These are phyloP conservation scores for Talaromyces islandicus DNA, from an alignment of 2,329 filamentous ascomycete species.

Conservation along the genomic window DNA sequence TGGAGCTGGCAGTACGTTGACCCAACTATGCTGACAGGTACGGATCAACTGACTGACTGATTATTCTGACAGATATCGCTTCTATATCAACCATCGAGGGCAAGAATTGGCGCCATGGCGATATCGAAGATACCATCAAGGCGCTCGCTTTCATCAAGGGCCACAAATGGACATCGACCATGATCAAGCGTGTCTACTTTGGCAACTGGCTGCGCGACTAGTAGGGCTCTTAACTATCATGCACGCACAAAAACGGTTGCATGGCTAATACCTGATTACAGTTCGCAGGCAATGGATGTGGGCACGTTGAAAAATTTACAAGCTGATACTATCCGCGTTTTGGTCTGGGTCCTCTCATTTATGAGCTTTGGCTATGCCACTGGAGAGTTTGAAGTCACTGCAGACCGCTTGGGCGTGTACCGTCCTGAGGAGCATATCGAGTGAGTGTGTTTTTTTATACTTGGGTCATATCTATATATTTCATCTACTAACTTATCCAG, in stretches of 20 bases:
- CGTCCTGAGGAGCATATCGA: constrained; percentile 61
- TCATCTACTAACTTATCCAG: constrained; percentile 17
- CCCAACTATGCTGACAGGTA: not conserved
- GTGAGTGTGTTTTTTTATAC: constrained; percentile 23
- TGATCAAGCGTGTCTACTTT: constrained; percentile 74
- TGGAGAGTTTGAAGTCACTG: constrained; percentile 76
- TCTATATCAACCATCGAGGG: constrained; percentile 47
- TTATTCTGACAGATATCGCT: constrained; percentile 35
- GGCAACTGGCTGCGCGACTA: constrained; percentile 86
- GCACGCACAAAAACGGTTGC: not conserved
- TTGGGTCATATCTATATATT: constrained; percentile 31
- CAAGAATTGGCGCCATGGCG: constrained; percentile 51
- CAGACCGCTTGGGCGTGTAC: constrained; percentile 73
- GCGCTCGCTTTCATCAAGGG: constrained; percentile 70
- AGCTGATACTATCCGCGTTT: constrained; percentile 68
- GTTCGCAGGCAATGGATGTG: constrained; percentile 73
- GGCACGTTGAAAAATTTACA: constrained; percentile 73
- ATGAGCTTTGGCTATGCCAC: constrained; percentile 81
- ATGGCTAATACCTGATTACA: constrained; percentile 11
- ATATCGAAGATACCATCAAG: constrained; percentile 77
- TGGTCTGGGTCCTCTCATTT: constrained; percentile 78
- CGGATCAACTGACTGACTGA: constrained; percentile 8
- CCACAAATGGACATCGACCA: constrained; percentile 78
- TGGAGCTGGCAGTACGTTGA: constrained; percentile 38
- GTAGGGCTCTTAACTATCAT: constrained; percentile 19